These are phyloP conservation scores for Kingdonia uniflora DNA, from an alignment of 164 flowering plant genomes.

Conservation along the genomic window DNA sequence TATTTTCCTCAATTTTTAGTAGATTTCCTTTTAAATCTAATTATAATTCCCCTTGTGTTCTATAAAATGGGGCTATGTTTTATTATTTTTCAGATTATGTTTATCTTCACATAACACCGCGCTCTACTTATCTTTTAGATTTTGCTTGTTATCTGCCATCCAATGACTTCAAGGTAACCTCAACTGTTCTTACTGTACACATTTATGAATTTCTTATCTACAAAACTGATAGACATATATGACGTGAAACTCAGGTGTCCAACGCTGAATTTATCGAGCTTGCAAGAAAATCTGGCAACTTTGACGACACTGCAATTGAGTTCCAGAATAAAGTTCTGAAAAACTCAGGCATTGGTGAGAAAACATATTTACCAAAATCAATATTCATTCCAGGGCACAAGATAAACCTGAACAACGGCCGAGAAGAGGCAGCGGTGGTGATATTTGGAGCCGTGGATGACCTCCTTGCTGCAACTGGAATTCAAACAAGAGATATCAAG, in stretches of 20 bases:
- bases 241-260: conserved; percentile 21
- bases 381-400: conserved; percentile 31
- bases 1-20: no score
- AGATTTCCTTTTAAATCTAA: no score
- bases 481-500: conserved; percentile 32
- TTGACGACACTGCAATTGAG: conserved; percentile 29
- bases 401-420: conserved; percentile 31
- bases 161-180: conserved; percentile 39
- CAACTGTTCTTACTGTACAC: no score
- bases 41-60: no score
- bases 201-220: conserved; percentile 7
- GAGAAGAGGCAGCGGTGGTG: conserved; percentile 54
- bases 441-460: conserved; percentile 13
- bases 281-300: conserved; percentile 52
- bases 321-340: conserved; percentile 41
- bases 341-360: conserved; percentile 65
- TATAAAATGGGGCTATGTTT: no score
- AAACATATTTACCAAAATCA: conserved; percentile 45
- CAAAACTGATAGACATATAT: not conserved
- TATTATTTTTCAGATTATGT: no score
- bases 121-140: conserved; percentile 46
- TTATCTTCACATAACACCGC: conserved; percentile 27
- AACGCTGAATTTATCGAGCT: conserved; percentile 44
- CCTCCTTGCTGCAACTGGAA: conserved; percentile 33
- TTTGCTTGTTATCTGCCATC: conserved; percentile 61